Conservation (phyloP, 2,329 filamentous ascomycete genomes). For the Phoma herbarum region DNA sequence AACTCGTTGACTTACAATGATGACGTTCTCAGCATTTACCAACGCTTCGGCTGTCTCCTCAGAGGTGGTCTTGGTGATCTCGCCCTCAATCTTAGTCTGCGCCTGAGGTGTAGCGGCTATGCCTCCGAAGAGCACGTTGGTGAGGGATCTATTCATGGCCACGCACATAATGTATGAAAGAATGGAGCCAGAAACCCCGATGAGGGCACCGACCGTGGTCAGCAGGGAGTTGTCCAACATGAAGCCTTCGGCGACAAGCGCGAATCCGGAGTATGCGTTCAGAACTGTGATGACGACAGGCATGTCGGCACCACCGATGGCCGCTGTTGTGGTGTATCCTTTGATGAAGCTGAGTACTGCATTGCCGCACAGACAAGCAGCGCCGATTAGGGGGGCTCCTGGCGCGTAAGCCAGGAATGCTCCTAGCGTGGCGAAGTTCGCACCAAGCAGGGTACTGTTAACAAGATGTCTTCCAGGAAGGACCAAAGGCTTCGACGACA, state of each 20-base stretch:
- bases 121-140: constrained; percentile 88
- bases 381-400: constrained; percentile 79
- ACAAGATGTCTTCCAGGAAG: constrained; percentile 78
- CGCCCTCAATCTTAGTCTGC: constrained; percentile 80
- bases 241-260: constrained; percentile 87
- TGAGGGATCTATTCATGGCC: constrained; percentile 90
- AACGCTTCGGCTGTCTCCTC: constrained; percentile 83
- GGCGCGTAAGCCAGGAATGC: constrained; percentile 84
- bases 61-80: constrained; percentile 78
- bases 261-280: constrained; percentile 91
- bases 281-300: constrained; percentile 89
- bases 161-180: constrained; percentile 75
- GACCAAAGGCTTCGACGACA: constrained; percentile 78
- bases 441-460: constrained; percentile 77
- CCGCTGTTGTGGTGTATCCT: constrained; percentile 85
- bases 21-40: constrained; percentile 80
- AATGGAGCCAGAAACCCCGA: constrained; percentile 88
- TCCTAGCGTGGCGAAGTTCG: constrained; percentile 84
- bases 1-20: constrained; percentile 65
- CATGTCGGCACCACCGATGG: constrained; percentile 94
- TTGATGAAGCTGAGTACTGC: constrained; percentile 82
- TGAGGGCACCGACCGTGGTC: constrained; percentile 84
- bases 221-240: constrained; percentile 90
- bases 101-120: constrained; percentile 67
- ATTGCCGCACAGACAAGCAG: constrained; percentile 78